Evolutionary conservation across 73 alveolate genomes (phyloP).

Genomic region (Paramecium sonneborni): DNA sequence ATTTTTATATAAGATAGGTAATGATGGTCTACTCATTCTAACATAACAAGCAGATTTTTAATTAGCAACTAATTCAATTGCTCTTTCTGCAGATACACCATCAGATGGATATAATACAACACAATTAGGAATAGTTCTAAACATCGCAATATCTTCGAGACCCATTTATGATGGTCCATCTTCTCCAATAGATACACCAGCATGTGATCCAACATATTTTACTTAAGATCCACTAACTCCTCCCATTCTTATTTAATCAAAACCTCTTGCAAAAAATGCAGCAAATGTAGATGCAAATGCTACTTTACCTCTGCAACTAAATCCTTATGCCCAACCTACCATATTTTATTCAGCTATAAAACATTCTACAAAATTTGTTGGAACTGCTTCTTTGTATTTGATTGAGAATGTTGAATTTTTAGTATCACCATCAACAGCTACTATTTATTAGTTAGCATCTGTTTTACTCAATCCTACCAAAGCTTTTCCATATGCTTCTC

Average conservation of each 20-base stretch:
- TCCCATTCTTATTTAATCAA: conserved; percentile 82
- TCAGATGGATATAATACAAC: conserved; percentile 84
- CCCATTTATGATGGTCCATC: conserved; percentile 89
- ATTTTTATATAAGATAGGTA: conserved; percentile 68
- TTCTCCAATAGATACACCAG: conserved; percentile 85
- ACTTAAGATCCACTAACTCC: conserved; percentile 75
- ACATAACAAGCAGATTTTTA: conserved; percentile 73
- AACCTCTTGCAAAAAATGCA: conserved; percentile 83
- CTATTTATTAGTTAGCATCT: conserved; percentile 68
- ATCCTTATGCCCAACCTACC: conserved; percentile 77
- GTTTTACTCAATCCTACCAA: conserved; percentile 66
- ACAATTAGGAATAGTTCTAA: conserved; percentile 78
- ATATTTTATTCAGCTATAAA: conserved; percentile 83
- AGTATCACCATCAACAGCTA: conserved; percentile 83
- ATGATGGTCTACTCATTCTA: conserved; percentile 78
- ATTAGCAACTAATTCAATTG: conserved; percentile 81
- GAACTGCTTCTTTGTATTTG: conserved; percentile 68
- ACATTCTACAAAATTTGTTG: conserved; percentile 80
- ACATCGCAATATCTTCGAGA: conserved; percentile 79
- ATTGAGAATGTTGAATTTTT: conserved; percentile 78
- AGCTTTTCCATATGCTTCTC: conserved; percentile 82
- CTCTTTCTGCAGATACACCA: conserved; percentile 77
- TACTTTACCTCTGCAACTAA: conserved; percentile 75
- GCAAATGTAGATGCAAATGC: conserved; percentile 84
- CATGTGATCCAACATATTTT: conserved; percentile 82